These are phyloP conservation scores for Fusarium zealandicum DNA, from an alignment of 2,329 filamentous ascomycete species.

Conservation along the genomic window DNA sequence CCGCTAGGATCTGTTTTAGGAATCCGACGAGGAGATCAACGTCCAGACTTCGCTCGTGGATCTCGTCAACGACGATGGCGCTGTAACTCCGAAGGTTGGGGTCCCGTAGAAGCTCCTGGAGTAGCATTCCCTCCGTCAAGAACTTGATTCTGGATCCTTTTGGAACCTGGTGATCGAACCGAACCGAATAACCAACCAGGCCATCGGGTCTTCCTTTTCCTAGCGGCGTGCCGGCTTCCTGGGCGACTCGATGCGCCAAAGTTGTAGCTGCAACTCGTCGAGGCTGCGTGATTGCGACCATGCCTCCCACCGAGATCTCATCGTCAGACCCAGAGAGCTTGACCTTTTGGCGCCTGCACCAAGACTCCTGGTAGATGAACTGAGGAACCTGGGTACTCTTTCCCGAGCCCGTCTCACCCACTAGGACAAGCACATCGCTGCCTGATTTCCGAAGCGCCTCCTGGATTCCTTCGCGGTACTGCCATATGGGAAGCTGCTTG, in stretches of 20 bases:
- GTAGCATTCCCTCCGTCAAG: constrained; percentile 92
- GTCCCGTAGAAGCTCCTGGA: constrained; percentile 92
- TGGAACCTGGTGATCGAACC: constrained; percentile 89
- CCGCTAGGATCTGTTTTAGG: constrained; percentile 75
- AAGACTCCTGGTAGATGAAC: constrained; percentile 79
- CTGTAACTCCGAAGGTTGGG: constrained; percentile 85
- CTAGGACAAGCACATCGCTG: constrained; percentile 80
- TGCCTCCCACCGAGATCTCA: constrained; percentile 70
- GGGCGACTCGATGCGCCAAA: constrained; percentile 84
- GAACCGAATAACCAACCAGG: constrained; percentile 88
- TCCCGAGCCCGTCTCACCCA: constrained; percentile 94
- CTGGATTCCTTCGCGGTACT: constrained; percentile 74
- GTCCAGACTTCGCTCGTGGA: constrained; percentile 94
- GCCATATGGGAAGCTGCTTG: constrained; percentile 81
- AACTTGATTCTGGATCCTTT: constrained; percentile 88
- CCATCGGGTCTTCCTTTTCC: constrained; percentile 51
- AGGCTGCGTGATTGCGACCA: constrained; percentile 93
- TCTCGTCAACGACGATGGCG: constrained; percentile 91
- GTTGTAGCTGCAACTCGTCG: constrained; percentile 93
- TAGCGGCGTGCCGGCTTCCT: constrained; percentile 70
- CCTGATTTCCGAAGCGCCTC: constrained; percentile 59
- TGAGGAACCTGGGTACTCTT: constrained; percentile 98
- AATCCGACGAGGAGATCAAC: constrained; percentile 93
- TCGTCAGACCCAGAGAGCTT: constrained; percentile 50
- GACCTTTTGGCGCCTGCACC: constrained; percentile 72